phyloP scores from a whole-genome alignment of 176 grass and related monocot species.

The Ensete ventricosum region DNA sequence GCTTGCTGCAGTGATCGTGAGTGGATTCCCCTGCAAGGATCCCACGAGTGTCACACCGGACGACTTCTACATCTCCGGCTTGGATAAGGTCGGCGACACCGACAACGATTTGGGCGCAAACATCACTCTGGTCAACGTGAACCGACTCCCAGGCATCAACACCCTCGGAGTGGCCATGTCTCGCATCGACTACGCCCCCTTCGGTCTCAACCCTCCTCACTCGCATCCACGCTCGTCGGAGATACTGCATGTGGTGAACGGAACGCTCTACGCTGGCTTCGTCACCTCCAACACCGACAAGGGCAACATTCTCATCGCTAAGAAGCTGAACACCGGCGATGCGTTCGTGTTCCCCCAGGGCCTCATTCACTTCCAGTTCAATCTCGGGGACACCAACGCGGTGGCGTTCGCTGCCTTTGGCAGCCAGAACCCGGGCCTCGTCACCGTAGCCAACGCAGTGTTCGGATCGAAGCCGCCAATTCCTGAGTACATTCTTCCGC shows the following conservation, averaged over 20 bases:
- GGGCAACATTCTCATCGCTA: slow-evolving; percentile 24
- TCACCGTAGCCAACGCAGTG: slow-evolving; percentile 18
- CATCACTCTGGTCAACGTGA: slow-evolving; percentile 25
- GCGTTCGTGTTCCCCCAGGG: slow-evolving; percentile 29
- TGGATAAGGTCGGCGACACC: slow-evolving; percentile 18
- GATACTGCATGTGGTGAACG: slow-evolving; percentile 20
- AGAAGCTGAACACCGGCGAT: slow-evolving; percentile 19
- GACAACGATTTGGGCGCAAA: slow-evolving; percentile 27
- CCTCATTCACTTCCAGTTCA: slow-evolving; percentile 35
- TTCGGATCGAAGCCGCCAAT: slow-evolving; percentile 24
- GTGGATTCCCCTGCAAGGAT: slow-evolving; percentile 31
- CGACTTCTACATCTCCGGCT: slow-evolving; percentile 35
- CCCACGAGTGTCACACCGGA: slow-evolving; percentile 11
- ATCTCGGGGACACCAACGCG: background rate
- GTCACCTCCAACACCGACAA: slow-evolving; percentile 17
- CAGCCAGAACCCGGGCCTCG: slow-evolving; percentile 29
- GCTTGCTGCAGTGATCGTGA: slow-evolving; percentile 26
- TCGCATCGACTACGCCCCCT: slow-evolving; percentile 28
- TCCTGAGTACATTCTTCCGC: slow-evolving; percentile 24
- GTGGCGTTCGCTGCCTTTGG: slow-evolving; percentile 26
- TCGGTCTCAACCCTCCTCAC: slow-evolving; percentile 32
- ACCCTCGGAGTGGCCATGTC: slow-evolving; percentile 28
- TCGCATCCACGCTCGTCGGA: slow-evolving; percentile 18
- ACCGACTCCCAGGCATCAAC: slow-evolving; percentile 27
- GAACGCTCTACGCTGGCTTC: slow-evolving; percentile 27